phyloP scores from a whole-genome alignment of 2,329 filamentous ascomycete genomes.

The Botryotinia calthae region DNA sequence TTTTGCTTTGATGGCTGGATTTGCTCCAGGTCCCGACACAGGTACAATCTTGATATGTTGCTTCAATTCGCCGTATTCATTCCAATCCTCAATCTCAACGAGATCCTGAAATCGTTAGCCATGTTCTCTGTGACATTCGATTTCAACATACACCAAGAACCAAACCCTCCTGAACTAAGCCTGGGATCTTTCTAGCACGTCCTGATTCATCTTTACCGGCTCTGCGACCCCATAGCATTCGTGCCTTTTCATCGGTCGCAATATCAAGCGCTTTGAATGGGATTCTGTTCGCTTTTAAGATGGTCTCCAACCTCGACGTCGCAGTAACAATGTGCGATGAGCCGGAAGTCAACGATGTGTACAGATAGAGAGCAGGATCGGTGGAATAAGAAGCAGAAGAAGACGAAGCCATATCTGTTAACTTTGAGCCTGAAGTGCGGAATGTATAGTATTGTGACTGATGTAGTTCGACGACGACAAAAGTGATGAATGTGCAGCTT shows the following conservation, averaged over 20 bases:
- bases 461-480: not conserved
- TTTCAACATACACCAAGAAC: slow-evolving; percentile 73
- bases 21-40: slow-evolving; percentile 25
- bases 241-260: slow-evolving; percentile 83
- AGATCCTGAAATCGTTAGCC: slow-evolving; percentile 63
- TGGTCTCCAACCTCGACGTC: slow-evolving; percentile 92
- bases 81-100: slow-evolving; percentile 96
- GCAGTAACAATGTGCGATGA: slow-evolving; percentile 96
- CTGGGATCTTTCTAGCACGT: slow-evolving; percentile 74
- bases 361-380: slow-evolving; percentile 82
- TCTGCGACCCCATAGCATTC: slow-evolving; percentile 83
- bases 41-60: slow-evolving; percentile 54
- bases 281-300: slow-evolving; percentile 90
- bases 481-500: not conserved
- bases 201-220: slow-evolving; percentile 67
- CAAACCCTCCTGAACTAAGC: slow-evolving; percentile 80
- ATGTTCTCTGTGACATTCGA: not conserved
- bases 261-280: slow-evolving; percentile 91
- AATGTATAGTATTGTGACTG: slow-evolving; percentile 1
- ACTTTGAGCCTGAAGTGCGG: not conserved
- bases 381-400: slow-evolving; percentile 40
- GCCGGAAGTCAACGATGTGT: slow-evolving; percentile 92
- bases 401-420: slow-evolving; percentile 36
- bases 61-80: slow-evolving; percentile 94
- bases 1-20: slow-evolving; percentile 27